phyloP scores from a whole-genome alignment of 2,329 filamentous ascomycete genomes.

The Samsoniella hepiali region DNA sequence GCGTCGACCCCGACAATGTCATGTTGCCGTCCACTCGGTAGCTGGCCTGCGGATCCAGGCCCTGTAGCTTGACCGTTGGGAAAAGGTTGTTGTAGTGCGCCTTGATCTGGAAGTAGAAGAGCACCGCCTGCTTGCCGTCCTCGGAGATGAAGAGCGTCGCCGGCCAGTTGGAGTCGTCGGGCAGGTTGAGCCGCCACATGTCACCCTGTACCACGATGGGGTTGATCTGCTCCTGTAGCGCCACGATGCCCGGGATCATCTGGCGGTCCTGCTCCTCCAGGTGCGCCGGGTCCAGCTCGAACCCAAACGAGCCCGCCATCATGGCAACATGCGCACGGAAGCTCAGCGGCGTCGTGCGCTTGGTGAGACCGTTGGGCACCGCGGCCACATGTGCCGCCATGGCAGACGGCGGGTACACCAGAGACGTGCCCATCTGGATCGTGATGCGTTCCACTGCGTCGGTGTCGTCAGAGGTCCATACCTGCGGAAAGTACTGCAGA shows the following conservation, averaged over 20 bases:
- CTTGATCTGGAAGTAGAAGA: constrained; percentile 60
- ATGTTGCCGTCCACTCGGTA: constrained; percentile 53
- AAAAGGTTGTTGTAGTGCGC: constrained; percentile 50
- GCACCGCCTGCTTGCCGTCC: constrained; percentile 46
- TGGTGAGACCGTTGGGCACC: constrained; percentile 56
- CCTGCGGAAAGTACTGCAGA: constrained; percentile 62
- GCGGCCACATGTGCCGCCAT: constrained; percentile 66
- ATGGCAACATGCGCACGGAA: constrained; percentile 65
- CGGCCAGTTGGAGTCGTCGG: constrained; percentile 59
- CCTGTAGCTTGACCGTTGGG: constrained; percentile 53
- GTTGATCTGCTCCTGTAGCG: constrained; percentile 53
- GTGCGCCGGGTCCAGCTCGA: constrained; percentile 57
- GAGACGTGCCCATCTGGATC: constrained; percentile 62
- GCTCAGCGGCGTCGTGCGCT: constrained; percentile 51
- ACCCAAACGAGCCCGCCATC: constrained; percentile 66
- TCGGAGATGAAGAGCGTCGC: constrained; percentile 57
- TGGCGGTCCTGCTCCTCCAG: constrained; percentile 49
- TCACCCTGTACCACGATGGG: constrained; percentile 57
- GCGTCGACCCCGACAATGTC: constrained; percentile 54
- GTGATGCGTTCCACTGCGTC: constrained; percentile 58
- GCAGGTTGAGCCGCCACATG: constrained; percentile 57
- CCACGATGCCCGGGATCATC: constrained; percentile 52
- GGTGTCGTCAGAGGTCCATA: constrained; percentile 65
- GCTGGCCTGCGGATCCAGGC: constrained; percentile 50
- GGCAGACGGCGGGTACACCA: constrained; percentile 59